Conservation (phyloP, 148 eudicot species). For the Agrostemma githago region DNA sequence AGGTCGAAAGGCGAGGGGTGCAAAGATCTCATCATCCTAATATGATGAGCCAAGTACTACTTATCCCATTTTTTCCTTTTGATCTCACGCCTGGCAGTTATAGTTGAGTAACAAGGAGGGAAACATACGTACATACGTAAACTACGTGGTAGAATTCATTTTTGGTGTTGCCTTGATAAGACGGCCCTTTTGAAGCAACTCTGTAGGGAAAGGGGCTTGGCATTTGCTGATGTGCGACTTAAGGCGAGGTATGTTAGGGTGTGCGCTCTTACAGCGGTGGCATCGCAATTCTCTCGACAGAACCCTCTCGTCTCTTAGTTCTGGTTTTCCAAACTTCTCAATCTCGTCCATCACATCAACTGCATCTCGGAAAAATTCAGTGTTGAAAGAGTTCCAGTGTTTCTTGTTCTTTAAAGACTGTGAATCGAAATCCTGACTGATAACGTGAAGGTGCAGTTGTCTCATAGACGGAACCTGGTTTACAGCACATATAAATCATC, state of each 20-base stretch:
- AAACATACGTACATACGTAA: neutral
- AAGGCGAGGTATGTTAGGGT: constrained; percentile 84
- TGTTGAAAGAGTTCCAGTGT: constrained; percentile 95
- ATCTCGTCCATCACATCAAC: constrained; percentile 78
- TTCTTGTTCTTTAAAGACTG: constrained; percentile 77
- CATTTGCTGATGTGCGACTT: constrained; percentile 63
- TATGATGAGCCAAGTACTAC: too few relatives aligned
- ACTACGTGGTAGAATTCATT: constrained; percentile 9
- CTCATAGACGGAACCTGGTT: constrained; percentile 85
- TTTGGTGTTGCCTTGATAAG: constrained; percentile 37
- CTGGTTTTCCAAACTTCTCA: constrained; percentile 41
- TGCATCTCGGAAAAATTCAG: constrained; percentile 81
- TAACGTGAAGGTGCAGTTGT: constrained; percentile 86
- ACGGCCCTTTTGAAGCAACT: constrained; percentile 48
- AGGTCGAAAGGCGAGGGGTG: too few relatives aligned
- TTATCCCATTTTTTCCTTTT: too few relatives aligned
- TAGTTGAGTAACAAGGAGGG: neutral
- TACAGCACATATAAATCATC: constrained; percentile 6
- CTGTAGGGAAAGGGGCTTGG: constrained; percentile 50
- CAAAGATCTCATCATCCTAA: too few relatives aligned
- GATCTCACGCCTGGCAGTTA: neutral
- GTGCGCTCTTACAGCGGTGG: constrained; percentile 86
- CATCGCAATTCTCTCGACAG: constrained; percentile 74
- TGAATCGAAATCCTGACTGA: constrained; percentile 92
- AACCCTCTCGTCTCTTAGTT: constrained; percentile 40